Base-by-base conservation (phyloP, 371 early-diverging fungal genomes). In the Mortierella sp. region DNA sequence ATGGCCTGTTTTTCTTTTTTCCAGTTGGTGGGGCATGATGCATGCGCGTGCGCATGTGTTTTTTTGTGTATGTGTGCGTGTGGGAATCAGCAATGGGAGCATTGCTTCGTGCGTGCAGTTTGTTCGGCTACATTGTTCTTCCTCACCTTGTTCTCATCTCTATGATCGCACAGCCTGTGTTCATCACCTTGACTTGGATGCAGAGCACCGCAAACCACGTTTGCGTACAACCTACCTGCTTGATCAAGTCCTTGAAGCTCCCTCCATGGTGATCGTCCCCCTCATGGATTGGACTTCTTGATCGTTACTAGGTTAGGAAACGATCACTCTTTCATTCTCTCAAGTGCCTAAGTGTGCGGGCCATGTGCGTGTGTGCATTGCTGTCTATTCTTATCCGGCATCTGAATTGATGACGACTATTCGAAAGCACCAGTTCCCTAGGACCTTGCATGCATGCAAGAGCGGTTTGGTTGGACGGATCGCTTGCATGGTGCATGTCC, bases 261-360 rank as follows among this genome's bases (percentile, higher is more conserved):
- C 5, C n/a, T 12, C 44, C 19, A 17, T 5, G 44, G n/a, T 44
- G 12, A 5, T 39, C 39, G 39, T 39, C 39, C 39, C 39, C 39
- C 14, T 39, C 14, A 39, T 39, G 10, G 44, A 44, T 19, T 17
- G 44, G 44, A n/a, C 19, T 12, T 44, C 13, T 34, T 46, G 16
- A 57, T 47, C 34, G 37, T 58, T 58, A 49, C 58, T 58, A 14
- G 48, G 58, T 49, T 49, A 49, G 58, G 58, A 58, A 58, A 49
- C 50, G 49, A 49, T 58, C 19, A 12, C 28, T 44, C 12, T 46
- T 22, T 37, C 45, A 3, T 34, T 45, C 13, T 49, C 5, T 55
- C 9, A 25, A 24, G 21, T 25, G 4, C 27, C 4, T 14, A 39
- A 39, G 8, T 39, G 39, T 39, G 39, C 39, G 39, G 39, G 48